Evolutionary conservation across 2,329 filamentous ascomycete species (phyloP).

Genomic region (Chalaropsis ovoidea): DNA sequence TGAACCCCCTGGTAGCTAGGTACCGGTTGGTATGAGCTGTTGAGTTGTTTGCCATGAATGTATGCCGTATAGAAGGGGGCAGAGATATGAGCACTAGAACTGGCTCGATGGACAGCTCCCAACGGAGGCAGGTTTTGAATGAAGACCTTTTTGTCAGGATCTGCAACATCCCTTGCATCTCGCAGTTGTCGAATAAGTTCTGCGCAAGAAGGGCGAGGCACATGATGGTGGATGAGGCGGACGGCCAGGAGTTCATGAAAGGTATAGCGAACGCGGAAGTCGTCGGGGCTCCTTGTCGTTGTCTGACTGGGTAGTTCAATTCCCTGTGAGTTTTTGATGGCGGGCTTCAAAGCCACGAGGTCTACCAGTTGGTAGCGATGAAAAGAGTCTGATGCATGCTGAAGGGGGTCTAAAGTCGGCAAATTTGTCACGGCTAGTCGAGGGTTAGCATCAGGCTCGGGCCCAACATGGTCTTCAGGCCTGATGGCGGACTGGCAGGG

Average conservation of each 20-base stretch:
- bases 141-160: not conserved
- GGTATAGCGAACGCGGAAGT: conserved; percentile 18
- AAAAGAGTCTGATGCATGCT: not conserved
- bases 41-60: not conserved
- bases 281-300: not conserved
- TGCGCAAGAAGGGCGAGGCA: conserved; percentile 18
- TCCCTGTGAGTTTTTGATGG: not conserved
- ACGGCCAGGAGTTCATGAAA: conserved; percentile 19
- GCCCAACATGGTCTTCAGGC: not conserved
- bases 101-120: not conserved
- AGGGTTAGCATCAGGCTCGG: not conserved
- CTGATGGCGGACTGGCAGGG: too few relatives aligned
- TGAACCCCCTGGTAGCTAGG: not conserved
- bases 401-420: not conserved
- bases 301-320: not conserved
- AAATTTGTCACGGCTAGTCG: too few relatives aligned
- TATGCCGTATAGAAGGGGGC: conserved; percentile 7
- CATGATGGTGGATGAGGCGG: not conserved
- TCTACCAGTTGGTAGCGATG: not conserved
- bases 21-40: not conserved
- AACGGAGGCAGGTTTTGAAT: not conserved
- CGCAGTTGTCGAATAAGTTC: conserved; percentile 21
- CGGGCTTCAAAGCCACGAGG: not conserved
- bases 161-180: not conserved
- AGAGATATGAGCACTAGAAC: conserved; percentile 8